A percentile compares a stretch with the other conserved stretches of the same genome.
Evolutionary conservation across 306 rosid genomes (phyloP).

Genomic region (Cucurbita maxima): DNA sequence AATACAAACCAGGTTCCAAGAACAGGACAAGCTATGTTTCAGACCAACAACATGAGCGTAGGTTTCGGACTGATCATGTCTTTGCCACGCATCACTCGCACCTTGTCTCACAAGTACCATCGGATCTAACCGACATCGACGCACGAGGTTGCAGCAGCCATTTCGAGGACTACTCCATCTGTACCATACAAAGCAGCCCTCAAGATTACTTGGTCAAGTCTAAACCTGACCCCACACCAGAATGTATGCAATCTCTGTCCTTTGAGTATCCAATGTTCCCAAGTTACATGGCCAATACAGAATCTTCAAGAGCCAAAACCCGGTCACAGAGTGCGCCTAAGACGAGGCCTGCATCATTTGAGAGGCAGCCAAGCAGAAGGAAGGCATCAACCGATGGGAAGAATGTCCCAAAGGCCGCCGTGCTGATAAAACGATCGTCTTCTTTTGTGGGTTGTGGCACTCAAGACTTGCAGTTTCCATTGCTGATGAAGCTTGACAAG

Average conservation of each 20-base stretch:
- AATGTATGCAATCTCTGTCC: conserved; percentile 40
- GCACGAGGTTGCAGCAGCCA: conserved; percentile 53
- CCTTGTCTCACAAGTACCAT: conserved; percentile 46
- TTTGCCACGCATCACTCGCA: neutral
- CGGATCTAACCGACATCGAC: conserved; percentile 41
- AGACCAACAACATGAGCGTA: neutral
- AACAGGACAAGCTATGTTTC: conserved; percentile 33
- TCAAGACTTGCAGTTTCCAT: conserved; percentile 56
- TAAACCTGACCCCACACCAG: conserved; percentile 35
- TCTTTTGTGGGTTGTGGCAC: conserved; percentile 63
- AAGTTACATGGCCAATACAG: conserved; percentile 87
- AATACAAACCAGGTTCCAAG: conserved; percentile 25
- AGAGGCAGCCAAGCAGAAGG: conserved; percentile 60
- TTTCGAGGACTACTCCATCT: conserved; percentile 48
- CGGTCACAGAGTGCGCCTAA: conserved; percentile 88
- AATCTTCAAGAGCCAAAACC: conserved; percentile 73
- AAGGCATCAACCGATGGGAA: conserved; percentile 58
- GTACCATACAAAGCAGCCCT: conserved; percentile 65
- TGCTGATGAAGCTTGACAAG: conserved; percentile 63
- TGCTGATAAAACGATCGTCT: conserved; percentile 80
- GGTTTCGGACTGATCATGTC: neutral
- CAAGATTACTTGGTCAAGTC: conserved; percentile 41
- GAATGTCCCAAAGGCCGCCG: conserved; percentile 57
- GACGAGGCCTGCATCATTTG: conserved; percentile 51
- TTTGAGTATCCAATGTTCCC: conserved; percentile 65